These are phyloP conservation scores for Neonectria punicea DNA, from an alignment of 2,329 filamentous ascomycete genomes.

Conservation along the genomic window DNA sequence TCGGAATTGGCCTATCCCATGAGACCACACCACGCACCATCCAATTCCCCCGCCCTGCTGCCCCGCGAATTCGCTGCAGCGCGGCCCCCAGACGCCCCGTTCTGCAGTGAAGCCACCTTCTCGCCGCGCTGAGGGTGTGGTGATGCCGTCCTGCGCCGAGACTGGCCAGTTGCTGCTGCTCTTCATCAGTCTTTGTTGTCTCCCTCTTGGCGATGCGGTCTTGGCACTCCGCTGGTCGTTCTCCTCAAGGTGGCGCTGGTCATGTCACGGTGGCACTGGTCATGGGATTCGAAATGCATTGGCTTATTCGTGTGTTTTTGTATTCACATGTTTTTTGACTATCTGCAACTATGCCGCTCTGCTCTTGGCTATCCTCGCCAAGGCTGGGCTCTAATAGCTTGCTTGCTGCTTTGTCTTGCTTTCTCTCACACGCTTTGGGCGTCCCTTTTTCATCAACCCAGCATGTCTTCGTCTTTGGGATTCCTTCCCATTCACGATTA, in stretches of 20 bases:
- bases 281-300: constrained; percentile 16
- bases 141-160: background rate
- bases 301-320: constrained; percentile 12
- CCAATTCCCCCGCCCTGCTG: background rate
- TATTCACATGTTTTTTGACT: constrained; percentile 20
- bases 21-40: background rate
- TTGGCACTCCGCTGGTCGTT: background rate
- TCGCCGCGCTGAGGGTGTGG: background rate
- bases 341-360: background rate
- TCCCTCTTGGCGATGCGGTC: background rate
- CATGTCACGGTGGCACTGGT: constrained; percentile 21
- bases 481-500: constrained; percentile 28
- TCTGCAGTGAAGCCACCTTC: background rate
- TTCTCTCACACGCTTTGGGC: constrained; percentile 2
- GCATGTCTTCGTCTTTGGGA: constrained; percentile 24
- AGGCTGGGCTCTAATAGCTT: constrained; percentile 1
- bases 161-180: background rate
- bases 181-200: background rate
- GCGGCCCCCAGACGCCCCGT: constrained; percentile 5
- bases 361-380: background rate
- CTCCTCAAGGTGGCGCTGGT: background rate
- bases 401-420: constrained; percentile 2
- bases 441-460: constrained; percentile 2
- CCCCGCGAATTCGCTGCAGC: constrained; percentile 2
- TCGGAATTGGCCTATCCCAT: constrained; percentile 3